These are phyloP conservation scores for Fallopia convolvulus DNA, from an alignment of 148 eudicot genomes.

Conservation along the genomic window DNA sequence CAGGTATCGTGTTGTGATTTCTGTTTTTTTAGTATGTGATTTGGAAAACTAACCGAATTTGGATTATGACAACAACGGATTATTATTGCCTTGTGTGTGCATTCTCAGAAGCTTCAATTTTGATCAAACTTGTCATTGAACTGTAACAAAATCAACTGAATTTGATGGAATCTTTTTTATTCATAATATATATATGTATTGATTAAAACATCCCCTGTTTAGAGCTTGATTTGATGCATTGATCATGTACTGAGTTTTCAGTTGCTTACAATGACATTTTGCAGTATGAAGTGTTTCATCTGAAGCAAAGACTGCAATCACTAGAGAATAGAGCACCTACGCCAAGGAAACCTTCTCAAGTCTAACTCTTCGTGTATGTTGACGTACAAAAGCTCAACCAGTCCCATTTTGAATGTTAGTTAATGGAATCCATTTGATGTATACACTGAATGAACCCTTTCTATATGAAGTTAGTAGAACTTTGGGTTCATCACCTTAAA, in stretches of 20 bases:
- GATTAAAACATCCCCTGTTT: neutral
- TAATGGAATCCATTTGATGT: neutral
- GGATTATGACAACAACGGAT: too few relatives aligned
- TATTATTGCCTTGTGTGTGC: neutral
- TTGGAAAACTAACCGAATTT: too few relatives aligned
- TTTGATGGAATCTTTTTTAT: neutral
- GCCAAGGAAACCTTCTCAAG: constrained; percentile 77
- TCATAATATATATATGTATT: neutral
- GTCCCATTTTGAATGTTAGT: neutral
- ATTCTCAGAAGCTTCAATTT: neutral
- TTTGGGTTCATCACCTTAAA: neutral
- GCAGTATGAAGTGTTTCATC: constrained; percentile 90
- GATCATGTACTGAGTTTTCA: neutral
- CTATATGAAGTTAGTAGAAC: neutral
- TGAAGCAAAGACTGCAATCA: constrained; percentile 89
- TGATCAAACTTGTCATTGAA: neutral
- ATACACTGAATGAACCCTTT: neutral
- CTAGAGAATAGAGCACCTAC: constrained; percentile 74
- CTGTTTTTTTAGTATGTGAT: neutral
- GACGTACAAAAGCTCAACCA: neutral
- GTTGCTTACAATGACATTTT: neutral
- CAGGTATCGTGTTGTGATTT: constrained; percentile 44
- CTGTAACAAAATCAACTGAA: neutral
- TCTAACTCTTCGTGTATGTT: constrained; percentile 18
- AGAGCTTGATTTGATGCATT: neutral